Percentiles rank a stretch among this genome's conserved stretches.
Conservation (phyloP, 495 filamentous ascomycete species). For the Daldinia concentrica region DNA sequence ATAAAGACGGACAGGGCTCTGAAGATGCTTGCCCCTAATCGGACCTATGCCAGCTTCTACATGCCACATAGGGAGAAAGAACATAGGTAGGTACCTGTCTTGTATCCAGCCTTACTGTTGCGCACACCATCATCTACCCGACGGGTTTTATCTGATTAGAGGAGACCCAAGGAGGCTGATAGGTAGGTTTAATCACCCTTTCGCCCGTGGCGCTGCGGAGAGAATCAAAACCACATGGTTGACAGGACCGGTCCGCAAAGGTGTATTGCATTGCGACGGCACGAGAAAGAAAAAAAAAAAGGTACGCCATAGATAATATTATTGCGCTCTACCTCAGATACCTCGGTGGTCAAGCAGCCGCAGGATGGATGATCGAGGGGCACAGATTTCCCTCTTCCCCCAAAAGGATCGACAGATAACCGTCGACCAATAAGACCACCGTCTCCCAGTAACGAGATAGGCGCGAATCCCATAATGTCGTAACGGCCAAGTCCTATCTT, state of each 20-base stretch:
- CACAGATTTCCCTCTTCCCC: conserved; percentile 17
- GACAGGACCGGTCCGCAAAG: conserved; percentile 31
- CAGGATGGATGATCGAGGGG: conserved; percentile 29
- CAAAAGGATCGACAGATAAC: conserved; percentile 41
- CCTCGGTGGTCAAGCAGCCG: conserved; percentile 15
- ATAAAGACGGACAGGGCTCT: not conserved
- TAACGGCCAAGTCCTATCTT: conserved; percentile 7
- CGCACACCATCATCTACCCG: not conserved
- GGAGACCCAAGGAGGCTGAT: not conserved
- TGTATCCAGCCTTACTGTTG: conserved; percentile 12
- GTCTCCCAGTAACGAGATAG: conserved; percentile 31
- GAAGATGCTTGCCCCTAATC: conserved; percentile 17
- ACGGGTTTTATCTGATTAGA: not conserved
- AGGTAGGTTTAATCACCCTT: not conserved
- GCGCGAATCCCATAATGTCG: conserved; percentile 16
- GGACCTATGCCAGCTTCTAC: conserved; percentile 18
- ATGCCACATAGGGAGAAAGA: conserved; percentile 3
- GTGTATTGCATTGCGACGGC: not conserved
- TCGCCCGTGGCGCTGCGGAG: conserved; percentile 16
- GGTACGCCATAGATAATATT: not conserved
- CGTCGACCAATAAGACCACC: conserved; percentile 22
- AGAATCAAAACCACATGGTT: conserved; percentile 32
- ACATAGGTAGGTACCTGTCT: not conserved
- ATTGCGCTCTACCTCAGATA: not conserved
- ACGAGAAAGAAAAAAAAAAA: not conserved